Conservation (phyloP, 2,329 filamentous ascomycete species). For the Pseudogymnoascus sp. region DNA sequence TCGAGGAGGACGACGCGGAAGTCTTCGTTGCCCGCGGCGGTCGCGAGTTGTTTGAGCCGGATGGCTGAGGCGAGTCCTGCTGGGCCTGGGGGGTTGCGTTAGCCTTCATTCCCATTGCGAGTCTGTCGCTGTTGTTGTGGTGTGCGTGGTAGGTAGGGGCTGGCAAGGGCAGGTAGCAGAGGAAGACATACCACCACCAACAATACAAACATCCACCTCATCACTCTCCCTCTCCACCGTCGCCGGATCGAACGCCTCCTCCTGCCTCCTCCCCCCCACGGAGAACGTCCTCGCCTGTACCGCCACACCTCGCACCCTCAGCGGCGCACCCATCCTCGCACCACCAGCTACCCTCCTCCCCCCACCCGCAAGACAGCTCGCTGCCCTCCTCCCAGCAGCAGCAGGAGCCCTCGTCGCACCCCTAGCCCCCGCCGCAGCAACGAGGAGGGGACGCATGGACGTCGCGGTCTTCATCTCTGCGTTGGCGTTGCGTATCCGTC, state of each 20-base stretch:
- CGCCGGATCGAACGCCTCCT: constrained; percentile 56
- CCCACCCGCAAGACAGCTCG: neutral
- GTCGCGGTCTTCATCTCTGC: neutral
- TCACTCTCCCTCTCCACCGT: constrained; percentile 79
- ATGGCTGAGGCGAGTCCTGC: constrained; percentile 90
- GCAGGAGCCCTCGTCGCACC: neutral
- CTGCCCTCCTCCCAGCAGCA: neutral
- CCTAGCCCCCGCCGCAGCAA: neutral
- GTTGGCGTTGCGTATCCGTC: no score
- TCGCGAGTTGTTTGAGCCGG: constrained; percentile 88
- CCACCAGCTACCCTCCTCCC: neutral
- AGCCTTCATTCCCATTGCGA: neutral
- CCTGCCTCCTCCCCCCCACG: neutral
- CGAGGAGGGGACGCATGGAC: neutral
- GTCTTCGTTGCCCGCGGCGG: constrained; percentile 88
- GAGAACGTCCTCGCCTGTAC: neutral
- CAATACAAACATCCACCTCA: constrained; percentile 91
- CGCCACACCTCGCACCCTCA: neutral
- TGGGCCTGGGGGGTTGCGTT: constrained; percentile 47
- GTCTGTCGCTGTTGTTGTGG: neutral
- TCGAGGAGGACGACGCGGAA: constrained; percentile 89
- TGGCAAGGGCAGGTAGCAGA: neutral
- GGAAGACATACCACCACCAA: constrained; percentile 62
- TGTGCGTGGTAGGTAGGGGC: neutral
- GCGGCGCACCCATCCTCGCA: neutral